Base-by-base conservation (phyloP, 148 eudicot genomes). In the Talinum fruticosum region DNA sequence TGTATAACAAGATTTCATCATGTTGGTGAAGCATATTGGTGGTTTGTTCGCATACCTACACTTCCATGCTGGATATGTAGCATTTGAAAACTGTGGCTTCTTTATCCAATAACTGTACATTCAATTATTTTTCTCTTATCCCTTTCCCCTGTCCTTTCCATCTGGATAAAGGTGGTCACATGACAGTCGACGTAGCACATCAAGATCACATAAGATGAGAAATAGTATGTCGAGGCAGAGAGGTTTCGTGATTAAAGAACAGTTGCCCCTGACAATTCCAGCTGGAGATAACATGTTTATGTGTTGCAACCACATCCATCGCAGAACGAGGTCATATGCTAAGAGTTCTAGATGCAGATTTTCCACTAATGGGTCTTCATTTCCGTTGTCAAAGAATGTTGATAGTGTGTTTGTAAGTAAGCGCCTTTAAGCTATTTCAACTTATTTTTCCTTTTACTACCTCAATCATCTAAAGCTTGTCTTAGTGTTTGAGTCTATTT, bases 331-430 rank as follows among this genome's bases (percentile, higher is more conserved):
- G 41, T 67, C 76, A 68, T 79, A 79, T 71, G 14, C 78, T 23
- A 85, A 62, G 45, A 80, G 84, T 82, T 82, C 83, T 66, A 82
- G 85, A 36, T 66, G 88, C 66, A 81, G 86, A 74, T 89, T 86
- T 78, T 82, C 95, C 66, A 71, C 78, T 33, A 90, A 91, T 81
- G 89, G 84, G 77, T 87, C 94, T 41, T 54, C 79, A 12, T 90
- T 87, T 76, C 88, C 74, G 66, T 82, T 89, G 45, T 85, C 86
- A 8, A 82, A 81, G 85, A 79, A 81, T 53, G 67, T 69, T 74
- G 86, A 73, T 72, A 79, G 77, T 80, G 36, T 75, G 66, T 81
- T 72, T 76, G 98, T 92, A 87, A 92, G 96, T 81, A 79, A 68
- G 81, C 74, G 37, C 69, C 82, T 86, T 76, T 41, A 36, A 18